These are phyloP conservation scores for Naganishia albida DNA, from an alignment of 1,284 basidiomycete species.

Conservation along the genomic window DNA sequence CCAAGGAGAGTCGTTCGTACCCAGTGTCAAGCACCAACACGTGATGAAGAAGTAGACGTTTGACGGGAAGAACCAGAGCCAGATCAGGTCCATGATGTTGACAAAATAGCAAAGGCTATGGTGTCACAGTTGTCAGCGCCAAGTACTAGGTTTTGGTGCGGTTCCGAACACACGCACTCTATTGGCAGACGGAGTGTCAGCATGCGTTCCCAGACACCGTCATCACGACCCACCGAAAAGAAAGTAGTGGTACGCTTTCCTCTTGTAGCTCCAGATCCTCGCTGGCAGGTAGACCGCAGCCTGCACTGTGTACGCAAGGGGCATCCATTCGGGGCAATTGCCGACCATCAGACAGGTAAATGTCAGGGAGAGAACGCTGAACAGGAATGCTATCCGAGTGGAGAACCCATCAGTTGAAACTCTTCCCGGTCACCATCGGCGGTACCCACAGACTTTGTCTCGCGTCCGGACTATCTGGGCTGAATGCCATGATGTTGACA, in stretches of 20 bases:
- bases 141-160: too few species aligned
- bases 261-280: constrained; percentile 80
- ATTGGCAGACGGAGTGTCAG: not conserved
- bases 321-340: constrained; percentile 73
- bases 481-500: constrained; percentile 78
- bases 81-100: constrained; percentile 83
- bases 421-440: not conserved
- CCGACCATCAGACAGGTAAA: constrained; percentile 80
- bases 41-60: constrained; percentile 76
- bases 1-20: constrained; percentile 39
- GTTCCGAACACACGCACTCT: not conserved
- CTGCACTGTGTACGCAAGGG: constrained; percentile 63
- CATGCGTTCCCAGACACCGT: too few species aligned
- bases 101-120: constrained; percentile 75
- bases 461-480: constrained; percentile 87
- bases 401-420: not conserved
- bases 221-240: constrained; percentile 67
- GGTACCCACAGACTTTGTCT: constrained; percentile 64
- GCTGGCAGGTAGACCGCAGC: constrained; percentile 74
- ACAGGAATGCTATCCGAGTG: constrained; percentile 72
- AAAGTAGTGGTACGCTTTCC: constrained; percentile 86
- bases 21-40: constrained; percentile 83
- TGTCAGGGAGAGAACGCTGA: constrained; percentile 84
- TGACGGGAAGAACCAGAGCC: constrained; percentile 77
- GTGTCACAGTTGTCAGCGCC: not conserved